phyloP scores from a whole-genome alignment of 2,329 filamentous ascomycete genomes.

The Cladophialophora exuberans region DNA sequence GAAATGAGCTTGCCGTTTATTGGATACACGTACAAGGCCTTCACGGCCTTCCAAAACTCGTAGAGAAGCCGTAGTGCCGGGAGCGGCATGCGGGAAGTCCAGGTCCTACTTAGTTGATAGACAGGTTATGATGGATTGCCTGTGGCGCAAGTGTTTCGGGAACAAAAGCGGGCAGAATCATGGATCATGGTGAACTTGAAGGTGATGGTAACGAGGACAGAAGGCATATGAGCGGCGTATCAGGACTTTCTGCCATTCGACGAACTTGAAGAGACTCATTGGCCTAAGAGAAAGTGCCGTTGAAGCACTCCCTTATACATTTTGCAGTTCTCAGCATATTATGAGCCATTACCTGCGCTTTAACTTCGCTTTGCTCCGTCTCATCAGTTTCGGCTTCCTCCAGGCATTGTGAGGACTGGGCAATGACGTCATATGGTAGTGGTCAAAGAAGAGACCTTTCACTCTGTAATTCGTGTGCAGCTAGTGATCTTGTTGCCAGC shows the following conservation, averaged over 20 bases:
- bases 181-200: slow-evolving; percentile 5
- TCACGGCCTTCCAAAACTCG: slow-evolving; percentile 65
- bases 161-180: slow-evolving; percentile 5
- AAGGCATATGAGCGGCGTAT: no score
- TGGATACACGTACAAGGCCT: slow-evolving; percentile 97
- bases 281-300: slow-evolving; percentile 23
- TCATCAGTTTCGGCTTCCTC: no score
- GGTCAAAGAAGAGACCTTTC: no score
- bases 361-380: no score
- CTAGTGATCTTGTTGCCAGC: no score
- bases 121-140: slow-evolving; percentile 12
- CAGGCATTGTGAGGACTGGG: no score
- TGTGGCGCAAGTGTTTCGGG: slow-evolving; percentile 13
- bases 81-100: background rate
- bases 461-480: no score
- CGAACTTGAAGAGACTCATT: slow-evolving; percentile 20
- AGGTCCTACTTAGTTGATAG: slow-evolving; percentile 9
- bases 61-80: slow-evolving; percentile 15
- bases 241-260: no score
- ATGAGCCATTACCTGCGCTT: slow-evolving; percentile 5
- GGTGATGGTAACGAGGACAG: background rate
- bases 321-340: slow-evolving; percentile 9
- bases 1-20: slow-evolving; percentile 97
- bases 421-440: no score
- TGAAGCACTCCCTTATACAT: slow-evolving; percentile 12